These are phyloP conservation scores for Aspergillus awamori DNA, from an alignment of 2,329 filamentous ascomycete species.

Conservation along the genomic window DNA sequence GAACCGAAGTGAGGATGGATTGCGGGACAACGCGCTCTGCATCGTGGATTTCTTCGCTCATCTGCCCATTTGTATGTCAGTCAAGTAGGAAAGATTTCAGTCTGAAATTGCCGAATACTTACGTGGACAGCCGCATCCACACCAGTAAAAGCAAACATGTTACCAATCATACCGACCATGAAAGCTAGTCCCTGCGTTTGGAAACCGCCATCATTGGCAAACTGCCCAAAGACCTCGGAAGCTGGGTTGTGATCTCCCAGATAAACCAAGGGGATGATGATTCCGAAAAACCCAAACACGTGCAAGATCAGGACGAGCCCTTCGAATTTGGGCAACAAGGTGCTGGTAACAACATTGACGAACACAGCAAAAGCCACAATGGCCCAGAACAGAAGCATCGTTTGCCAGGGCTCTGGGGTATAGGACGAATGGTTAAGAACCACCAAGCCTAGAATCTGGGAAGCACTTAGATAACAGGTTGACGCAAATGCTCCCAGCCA, in stretches of 20 bases:
- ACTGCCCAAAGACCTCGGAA: background rate
- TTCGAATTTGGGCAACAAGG: slow-evolving; percentile 4
- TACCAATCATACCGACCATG: slow-evolving; percentile 4
- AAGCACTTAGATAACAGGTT: slow-evolving; percentile 7
- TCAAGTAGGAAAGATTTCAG: background rate
- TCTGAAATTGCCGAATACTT: background rate
- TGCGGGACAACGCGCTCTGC: slow-evolving; percentile 4
- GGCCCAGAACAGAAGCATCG: slow-evolving; percentile 2
- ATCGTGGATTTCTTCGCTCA: slow-evolving; percentile 8
- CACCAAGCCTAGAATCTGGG: slow-evolving; percentile 3
- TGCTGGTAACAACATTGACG: slow-evolving; percentile 3
- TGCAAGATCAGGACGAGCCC: slow-evolving; percentile 4
- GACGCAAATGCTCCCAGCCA: slow-evolving; percentile 5
- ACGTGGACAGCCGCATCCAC: slow-evolving; percentile 5
- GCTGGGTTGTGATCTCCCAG: slow-evolving; percentile 4
- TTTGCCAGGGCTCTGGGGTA: background rate
- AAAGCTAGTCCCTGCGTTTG: background rate
- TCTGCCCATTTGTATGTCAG: background rate
- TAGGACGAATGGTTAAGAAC: background rate
- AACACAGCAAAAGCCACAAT: slow-evolving; percentile 7
- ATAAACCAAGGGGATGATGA: slow-evolving; percentile 3
- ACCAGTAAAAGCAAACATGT: slow-evolving; percentile 7
- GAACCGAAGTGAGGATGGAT: slow-evolving; percentile 6
- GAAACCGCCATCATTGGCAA: slow-evolving; percentile 3
- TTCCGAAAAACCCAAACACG: slow-evolving; percentile 2